Base-by-base conservation (phyloP, 768 basidiomycete genomes). In the Mrakia hoshinonis region DNA sequence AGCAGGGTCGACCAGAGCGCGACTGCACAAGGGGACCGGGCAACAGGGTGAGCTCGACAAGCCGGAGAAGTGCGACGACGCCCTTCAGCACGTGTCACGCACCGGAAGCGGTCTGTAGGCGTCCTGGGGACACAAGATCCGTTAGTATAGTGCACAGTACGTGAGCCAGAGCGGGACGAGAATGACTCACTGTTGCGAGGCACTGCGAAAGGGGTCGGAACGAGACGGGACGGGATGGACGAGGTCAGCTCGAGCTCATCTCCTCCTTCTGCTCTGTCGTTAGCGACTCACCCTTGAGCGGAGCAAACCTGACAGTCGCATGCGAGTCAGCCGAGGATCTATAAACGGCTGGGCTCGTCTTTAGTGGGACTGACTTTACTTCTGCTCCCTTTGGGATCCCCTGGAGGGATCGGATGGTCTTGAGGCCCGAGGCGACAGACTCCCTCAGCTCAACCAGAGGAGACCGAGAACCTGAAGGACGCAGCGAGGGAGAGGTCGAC, bases 1-100 rank as follows among this genome's bases (percentile, higher is more conserved):
- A 73, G 54, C 6, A 73, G 65, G 1, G 72, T 73, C 18, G 72
- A 68, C 72, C 72, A 73, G 39, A 73, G 34, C 1, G 72, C 72
- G 29, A 73, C 72, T 72, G 4, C 13, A 1, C 39, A 11, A 13
- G 20, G 29, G 13, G 54, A 43, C 39, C 1, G 62, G 36, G 43
- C 43, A 39, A 24, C 12, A 6, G 47, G 20, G 43, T 47, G 43
- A 46, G 31, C 26, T 31, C 36, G 12, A 46, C n/a, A n/a, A n/a
- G n/a, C n/a, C 12, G 47, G 34, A 20, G 11, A n/a, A 20, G 24
- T 24, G 47, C 36, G 46, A 15, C 26, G 38, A 46, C 10, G 6
- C 10, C n/a, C 43, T 48, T 55, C 29, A 18, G 15, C n/a, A 24
- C 3, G 24, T 36, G 47, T 24, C 22, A 52, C 69, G 18, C 38